Conservation (phyloP, 331 rosid species). For the Malus hybrid region DNA sequence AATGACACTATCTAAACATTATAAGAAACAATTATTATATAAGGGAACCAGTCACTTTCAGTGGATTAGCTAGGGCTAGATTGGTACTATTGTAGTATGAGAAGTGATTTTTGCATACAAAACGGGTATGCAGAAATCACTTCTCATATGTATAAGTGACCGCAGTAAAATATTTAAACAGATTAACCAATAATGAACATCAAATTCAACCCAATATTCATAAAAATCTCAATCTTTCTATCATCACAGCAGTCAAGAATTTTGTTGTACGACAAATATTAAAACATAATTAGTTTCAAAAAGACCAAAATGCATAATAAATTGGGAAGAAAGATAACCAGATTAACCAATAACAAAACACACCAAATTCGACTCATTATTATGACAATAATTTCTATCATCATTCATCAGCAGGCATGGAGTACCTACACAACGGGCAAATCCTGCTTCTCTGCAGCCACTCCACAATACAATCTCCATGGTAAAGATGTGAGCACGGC, state of each 20-base stretch:
- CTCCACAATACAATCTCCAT: constrained; percentile 5
- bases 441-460: constrained; percentile 3
- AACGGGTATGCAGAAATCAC: neutral
- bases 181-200: neutral
- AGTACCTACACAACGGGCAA: constrained; percentile 8
- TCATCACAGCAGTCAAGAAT: neutral
- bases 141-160: neutral
- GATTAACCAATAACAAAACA: neutral
- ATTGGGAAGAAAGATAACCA: neutral
- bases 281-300: neutral
- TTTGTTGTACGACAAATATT: neutral
- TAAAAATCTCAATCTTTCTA: neutral
- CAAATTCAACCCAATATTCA: neutral
- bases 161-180: too few species aligned
- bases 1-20: neutral
- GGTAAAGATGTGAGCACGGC: constrained; percentile 13
- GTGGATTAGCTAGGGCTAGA: neutral
- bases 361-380: neutral
- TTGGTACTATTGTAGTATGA: neutral
- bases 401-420: neutral
- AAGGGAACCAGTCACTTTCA: neutral
- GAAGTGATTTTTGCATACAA: neutral
- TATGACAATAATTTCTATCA: neutral
- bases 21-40: neutral
- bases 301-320: neutral